Evolutionary conservation across 1,284 basidiomycete species (phyloP).

Genomic region (Rhodotorula sp.): DNA sequence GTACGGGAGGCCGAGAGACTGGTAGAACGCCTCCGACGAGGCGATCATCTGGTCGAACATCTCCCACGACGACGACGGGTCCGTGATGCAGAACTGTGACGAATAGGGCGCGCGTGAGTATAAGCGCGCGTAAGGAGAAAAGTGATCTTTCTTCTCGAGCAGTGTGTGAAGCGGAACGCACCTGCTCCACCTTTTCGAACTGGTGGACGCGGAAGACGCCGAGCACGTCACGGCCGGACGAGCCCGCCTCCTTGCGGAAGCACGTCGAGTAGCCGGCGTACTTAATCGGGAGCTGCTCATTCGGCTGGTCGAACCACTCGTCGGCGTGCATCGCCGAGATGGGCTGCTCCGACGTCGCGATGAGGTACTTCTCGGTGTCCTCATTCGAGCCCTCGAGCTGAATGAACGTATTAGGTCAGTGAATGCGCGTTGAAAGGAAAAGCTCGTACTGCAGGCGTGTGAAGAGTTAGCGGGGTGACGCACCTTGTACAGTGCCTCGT

Average conservation of each 20-base stretch:
- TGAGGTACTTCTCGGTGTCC: constrained; percentile 97
- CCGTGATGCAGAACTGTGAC: constrained; percentile 85
- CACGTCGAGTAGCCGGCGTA: constrained; percentile 79
- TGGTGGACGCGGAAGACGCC: constrained; percentile 99
- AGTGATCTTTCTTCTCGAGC: background rate
- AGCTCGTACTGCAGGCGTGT: no score
- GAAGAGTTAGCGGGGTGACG: constrained; percentile 8
- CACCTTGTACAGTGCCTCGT: constrained; percentile 97
- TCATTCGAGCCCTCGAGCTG: constrained; percentile 71
- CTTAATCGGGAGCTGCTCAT: constrained; percentile 83
- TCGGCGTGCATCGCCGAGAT: constrained; percentile 93
- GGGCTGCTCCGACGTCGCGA: constrained; percentile 97
- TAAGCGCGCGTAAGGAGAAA: no score
- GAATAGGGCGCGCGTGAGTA: no score
- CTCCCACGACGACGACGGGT: constrained; percentile 90
- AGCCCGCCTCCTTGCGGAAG: constrained; percentile 98
- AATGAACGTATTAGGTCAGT: background rate
- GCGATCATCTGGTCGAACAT: constrained; percentile 89
- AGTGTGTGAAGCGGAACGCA: constrained; percentile 37
- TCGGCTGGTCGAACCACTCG: constrained; percentile 95
- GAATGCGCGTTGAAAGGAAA: background rate
- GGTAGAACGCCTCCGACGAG: constrained; percentile 91
- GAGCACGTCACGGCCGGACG: constrained; percentile 97
- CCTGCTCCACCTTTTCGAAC: constrained; percentile 95
- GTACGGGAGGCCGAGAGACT: constrained; percentile 88